Evolutionary conservation across 257 asterid species (phyloP).

Genomic region (Capsicum pubescens): DNA sequence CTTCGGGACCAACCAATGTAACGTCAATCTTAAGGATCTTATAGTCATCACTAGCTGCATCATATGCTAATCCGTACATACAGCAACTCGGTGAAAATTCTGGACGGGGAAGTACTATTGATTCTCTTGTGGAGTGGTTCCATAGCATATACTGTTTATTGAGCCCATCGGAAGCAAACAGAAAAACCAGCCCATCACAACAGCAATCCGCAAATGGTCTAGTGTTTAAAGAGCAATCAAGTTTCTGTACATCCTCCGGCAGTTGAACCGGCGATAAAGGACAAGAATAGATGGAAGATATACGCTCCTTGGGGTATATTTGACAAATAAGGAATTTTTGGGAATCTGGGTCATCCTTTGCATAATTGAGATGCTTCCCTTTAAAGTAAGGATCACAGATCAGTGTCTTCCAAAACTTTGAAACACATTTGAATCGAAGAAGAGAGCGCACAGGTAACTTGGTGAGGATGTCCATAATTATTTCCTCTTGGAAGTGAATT

Average conservation of each 20-base stretch:
- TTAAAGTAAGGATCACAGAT: background rate
- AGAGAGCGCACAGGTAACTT: background rate
- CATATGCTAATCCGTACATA: background rate
- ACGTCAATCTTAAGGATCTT: background rate
- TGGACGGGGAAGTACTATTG: background rate
- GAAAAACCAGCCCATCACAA: too few species aligned
- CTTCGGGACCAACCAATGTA: background rate
- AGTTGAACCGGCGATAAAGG: background rate
- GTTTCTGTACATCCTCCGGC: background rate
- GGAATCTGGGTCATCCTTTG: background rate
- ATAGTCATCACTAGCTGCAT: background rate
- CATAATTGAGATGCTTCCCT: background rate
- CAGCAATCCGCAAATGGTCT: background rate
- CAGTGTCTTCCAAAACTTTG: background rate
- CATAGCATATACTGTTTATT: background rate
- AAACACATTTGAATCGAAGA: background rate
- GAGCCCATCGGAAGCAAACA: too few species aligned
- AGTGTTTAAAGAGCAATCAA: background rate
- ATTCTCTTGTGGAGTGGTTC: conserved; percentile 13
- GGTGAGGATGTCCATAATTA: background rate
- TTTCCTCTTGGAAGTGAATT: too few species aligned
- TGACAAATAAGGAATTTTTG: background rate
- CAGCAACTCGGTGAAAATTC: too few species aligned
- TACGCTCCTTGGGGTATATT: background rate
- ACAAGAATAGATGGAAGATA: background rate